phyloP scores from a whole-genome alignment of 495 filamentous ascomycete species.

The Talaromyces ruber region DNA sequence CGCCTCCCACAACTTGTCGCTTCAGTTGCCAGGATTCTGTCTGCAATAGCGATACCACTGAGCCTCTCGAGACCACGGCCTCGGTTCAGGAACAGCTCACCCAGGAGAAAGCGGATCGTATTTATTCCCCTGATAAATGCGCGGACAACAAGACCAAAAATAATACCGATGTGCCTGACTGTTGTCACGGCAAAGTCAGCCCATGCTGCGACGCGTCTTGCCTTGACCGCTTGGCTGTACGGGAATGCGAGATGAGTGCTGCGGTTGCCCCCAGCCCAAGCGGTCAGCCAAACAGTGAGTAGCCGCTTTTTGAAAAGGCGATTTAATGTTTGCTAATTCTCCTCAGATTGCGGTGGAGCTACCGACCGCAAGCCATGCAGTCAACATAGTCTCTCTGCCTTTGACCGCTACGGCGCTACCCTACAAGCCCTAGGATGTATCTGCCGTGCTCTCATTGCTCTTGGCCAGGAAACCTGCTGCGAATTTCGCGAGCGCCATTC shows the following conservation, averaged over 20 bases:
- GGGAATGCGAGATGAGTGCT: background rate
- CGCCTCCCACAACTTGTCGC: too few species aligned
- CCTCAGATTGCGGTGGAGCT: constrained; percentile 10
- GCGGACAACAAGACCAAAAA: too few species aligned
- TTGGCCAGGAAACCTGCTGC: constrained; percentile 47
- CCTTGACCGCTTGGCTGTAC: background rate
- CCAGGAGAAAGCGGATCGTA: too few species aligned
- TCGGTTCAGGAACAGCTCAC: too few species aligned
- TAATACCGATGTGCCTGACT: too few species aligned
- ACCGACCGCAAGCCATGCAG: constrained; percentile 17
- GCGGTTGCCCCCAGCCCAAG: too few species aligned
- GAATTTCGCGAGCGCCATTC: constrained; percentile 7
- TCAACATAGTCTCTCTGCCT: constrained; percentile 21
- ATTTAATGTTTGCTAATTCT: background rate
- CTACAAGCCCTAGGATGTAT: constrained; percentile 45
- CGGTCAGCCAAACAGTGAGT: too few species aligned
- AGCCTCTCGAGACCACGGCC: too few species aligned
- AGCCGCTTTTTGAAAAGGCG: too few species aligned
- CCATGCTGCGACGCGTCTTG: background rate
- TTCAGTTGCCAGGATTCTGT: too few species aligned
- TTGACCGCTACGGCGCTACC: constrained; percentile 27
- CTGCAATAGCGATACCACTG: too few species aligned
- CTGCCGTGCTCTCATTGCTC: constrained; percentile 41
- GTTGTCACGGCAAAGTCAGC: background rate
- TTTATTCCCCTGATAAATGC: too few species aligned